These are phyloP conservation scores for Borealophlyctis nickersoniae DNA, from an alignment of 192 early-diverging fungal genomes.

Conservation along the genomic window DNA sequence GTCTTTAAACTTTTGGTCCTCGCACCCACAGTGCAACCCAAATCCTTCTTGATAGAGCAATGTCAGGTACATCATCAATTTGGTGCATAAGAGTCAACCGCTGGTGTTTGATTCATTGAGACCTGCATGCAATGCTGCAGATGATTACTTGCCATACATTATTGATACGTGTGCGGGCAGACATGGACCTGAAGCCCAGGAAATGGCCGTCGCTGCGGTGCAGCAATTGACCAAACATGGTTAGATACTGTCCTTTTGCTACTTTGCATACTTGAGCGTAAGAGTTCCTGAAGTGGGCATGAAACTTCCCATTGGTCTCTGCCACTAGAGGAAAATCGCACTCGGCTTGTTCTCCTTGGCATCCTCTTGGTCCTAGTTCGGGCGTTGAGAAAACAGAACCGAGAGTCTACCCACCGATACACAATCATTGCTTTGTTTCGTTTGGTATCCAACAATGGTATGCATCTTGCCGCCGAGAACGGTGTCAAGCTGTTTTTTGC, in stretches of 20 bases:
- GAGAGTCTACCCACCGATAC: conserved; percentile 58
- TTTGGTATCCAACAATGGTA: conserved; percentile 60
- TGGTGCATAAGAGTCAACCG: neutral
- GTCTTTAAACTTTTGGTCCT: neutral
- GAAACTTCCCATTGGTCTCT: conserved; percentile 2
- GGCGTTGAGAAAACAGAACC: conserved; percentile 46
- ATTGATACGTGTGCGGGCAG: conserved; percentile 48
- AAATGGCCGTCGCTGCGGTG: conserved; percentile 60
- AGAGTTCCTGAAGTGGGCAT: too few species aligned
- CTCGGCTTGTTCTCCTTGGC: conserved; percentile 53
- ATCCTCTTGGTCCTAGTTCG: conserved; percentile 57
- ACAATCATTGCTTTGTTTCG: conserved; percentile 70
- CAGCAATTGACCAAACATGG: conserved; percentile 66
- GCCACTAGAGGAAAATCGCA: conserved; percentile 55
- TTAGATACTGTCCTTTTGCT: conserved; percentile 18
- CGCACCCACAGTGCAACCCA: conserved; percentile 54
- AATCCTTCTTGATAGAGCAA: conserved; percentile 70
- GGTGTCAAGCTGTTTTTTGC: conserved; percentile 2
- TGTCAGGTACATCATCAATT: conserved; percentile 69
- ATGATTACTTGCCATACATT: conserved; percentile 52
- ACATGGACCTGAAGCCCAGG: conserved; percentile 38
- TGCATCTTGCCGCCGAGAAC: conserved; percentile 14
- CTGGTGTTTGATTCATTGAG: neutral
- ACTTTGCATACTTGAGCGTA: neutral
- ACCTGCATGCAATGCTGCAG: conserved; percentile 26